Base-by-base conservation (phyloP, 345 rosid species). In the Hypericum perforatum region DNA sequence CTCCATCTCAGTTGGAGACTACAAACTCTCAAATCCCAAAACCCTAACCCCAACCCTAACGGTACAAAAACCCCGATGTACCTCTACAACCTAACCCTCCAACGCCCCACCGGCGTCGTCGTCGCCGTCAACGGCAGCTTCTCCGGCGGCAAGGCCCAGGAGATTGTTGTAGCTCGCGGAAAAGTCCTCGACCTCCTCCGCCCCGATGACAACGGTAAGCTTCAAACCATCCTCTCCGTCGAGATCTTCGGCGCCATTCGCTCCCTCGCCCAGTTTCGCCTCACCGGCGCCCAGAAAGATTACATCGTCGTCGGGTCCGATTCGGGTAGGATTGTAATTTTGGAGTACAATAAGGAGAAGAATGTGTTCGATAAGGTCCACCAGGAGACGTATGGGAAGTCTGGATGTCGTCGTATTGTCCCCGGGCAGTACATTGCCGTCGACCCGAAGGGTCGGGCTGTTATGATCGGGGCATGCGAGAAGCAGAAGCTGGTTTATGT, bases 401-500 rank as follows among this genome's bases (percentile, higher is more conserved):
- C 44, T 5, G n/a, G 44, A 5, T 41, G 44, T 11, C 9, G 44
- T 41, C 74, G 96, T 44, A 92, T 92, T 11, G 98, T 92, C 45
- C 98, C 96, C 0, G 98, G 98, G 7, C 98, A 41, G 44, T 8
- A 41, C n/a, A 1, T 41, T 2, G 44, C 44, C 3, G 44, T 41
- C 0, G 44, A 41, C 44, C 44, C 44, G 11, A 41, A 41, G 11
- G 44, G 44, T 2, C 2, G 44, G 44, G 44, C 44, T 2, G 44
- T 41, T 8, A 41, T 41, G 44, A 41, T 88, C 16, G 94, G 90
- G 37, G 97, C 97, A 0, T 88, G 98, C 41, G 98, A 91, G 78
- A 91, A 91, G 53, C 98, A 91, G 82, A 91, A 91, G 60, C 69
- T 91, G 46, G 98, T 91, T 11, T 88, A 92, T 52, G 97, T 88